Base-by-base conservation (phyloP, 2,329 filamentous ascomycete species). In the Calonectria crousiana region DNA sequence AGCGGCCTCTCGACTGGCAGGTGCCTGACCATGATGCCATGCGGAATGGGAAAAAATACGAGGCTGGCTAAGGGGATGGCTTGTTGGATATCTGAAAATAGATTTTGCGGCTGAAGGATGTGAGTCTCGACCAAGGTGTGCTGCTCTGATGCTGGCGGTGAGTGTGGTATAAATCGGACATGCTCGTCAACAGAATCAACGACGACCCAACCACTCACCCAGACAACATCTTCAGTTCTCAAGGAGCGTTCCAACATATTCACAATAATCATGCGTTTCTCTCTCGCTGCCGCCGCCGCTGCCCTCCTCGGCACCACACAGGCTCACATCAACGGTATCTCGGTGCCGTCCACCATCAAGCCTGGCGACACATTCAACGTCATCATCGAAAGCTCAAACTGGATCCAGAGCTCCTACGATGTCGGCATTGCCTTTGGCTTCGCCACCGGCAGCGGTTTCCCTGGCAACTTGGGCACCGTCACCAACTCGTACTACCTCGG, bases 381-480 rank as follows among this genome's bases (percentile, higher is more conserved):
- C 78, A 82, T 82, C 26, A 83, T 89, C 75, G 58, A 82, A 52
- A 85, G 84, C 53, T 80, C 84, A 62, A 83, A 84, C 81, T 88
- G 87, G 82, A 86, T 87, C 79, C 87, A 89, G 79, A 69, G 81
- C 67, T 84, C 87, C 36, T 79, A 83, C 76, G 87, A 89, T 74
- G 80, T 89, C 3, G 83, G 86, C 67, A 83, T 88, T 13, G 86
- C 84, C 34, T 87, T 87, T 75, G 87, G 87, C 47, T 84, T 82
- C 74, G 65, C 75, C 4, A 62, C 77, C 1, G 78, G 75, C 11
- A 73, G 77, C 2, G 83, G 76, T 6, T 83, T 75, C 74, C 77
- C 78, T 0, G 71, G 72, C 11, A 76, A 78, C 6, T 78, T 87
- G 0, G 86, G 86, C 23, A 65, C 32, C 2, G 79, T 82, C 32